These are phyloP conservation scores for Phytophthora palmivora DNA, from an alignment of 352 stramenopile species.

Conservation along the genomic window DNA sequence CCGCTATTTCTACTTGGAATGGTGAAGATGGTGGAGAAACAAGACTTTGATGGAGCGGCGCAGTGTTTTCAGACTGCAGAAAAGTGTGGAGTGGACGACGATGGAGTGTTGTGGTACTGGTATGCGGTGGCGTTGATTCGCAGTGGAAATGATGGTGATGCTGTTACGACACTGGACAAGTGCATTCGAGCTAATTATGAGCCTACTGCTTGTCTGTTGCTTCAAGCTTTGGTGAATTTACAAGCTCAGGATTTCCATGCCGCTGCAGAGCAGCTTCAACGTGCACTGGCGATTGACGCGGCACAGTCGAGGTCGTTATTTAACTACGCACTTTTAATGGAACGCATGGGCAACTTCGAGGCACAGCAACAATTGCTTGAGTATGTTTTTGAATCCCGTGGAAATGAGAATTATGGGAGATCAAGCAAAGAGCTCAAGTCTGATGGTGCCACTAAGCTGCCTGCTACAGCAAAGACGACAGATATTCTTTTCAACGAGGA, in stretches of 20 bases:
- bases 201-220: conserved; percentile 52
- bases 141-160: conserved; percentile 23
- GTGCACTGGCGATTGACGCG: conserved; percentile 65
- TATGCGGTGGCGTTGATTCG: conserved; percentile 55
- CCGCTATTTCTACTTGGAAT: conserved; percentile 57
- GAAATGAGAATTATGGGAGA: background rate
- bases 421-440: conserved; percentile 23
- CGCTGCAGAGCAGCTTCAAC: conserved; percentile 55
- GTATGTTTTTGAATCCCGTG: conserved; percentile 38
- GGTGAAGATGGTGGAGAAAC: conserved; percentile 34
- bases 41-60: conserved; percentile 38
- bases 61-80: conserved; percentile 35
- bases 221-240: conserved; percentile 56
- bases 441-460: background rate
- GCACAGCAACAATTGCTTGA: conserved; percentile 72
- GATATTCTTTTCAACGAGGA: conserved; percentile 30
- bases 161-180: conserved; percentile 42
- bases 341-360: conserved; percentile 48
- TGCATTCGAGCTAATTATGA: conserved; percentile 60
- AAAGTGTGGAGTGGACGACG: background rate
- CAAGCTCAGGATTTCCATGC: conserved; percentile 44
- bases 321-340: conserved; percentile 77
- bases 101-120: conserved; percentile 60
- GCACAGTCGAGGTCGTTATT: conserved; percentile 56
- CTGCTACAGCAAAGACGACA: background rate